These are phyloP conservation scores for Mallotus nudiflorus DNA, from an alignment of 345 rosid genomes.

Conservation along the genomic window DNA sequence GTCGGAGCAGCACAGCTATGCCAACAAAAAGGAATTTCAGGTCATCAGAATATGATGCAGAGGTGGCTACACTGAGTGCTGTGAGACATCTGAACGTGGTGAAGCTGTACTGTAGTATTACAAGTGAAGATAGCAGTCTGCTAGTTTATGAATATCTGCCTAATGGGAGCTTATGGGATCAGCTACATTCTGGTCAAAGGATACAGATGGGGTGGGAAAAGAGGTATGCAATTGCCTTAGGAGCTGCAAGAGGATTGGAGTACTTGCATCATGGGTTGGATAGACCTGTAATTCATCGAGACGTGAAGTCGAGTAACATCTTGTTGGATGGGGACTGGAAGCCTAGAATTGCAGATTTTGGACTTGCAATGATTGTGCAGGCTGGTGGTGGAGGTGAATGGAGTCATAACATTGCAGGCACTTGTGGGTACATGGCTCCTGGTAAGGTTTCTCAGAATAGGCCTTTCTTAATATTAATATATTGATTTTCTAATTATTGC, in stretches of 20 bases:
- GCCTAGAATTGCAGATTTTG: slow-evolving; percentile 87
- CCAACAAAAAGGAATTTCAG: slow-evolving; percentile 32
- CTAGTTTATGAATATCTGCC: slow-evolving; percentile 84
- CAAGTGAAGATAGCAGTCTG: slow-evolving; percentile 78
- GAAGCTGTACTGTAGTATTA: slow-evolving; percentile 79
- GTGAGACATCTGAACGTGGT: slow-evolving; percentile 88
- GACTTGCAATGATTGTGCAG: slow-evolving; percentile 74
- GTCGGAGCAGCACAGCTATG: slow-evolving; percentile 50
- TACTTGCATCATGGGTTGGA: slow-evolving; percentile 82
- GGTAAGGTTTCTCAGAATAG: slow-evolving; percentile 38
- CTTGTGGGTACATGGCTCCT: slow-evolving; percentile 91
- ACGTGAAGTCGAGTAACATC: slow-evolving; percentile 86
- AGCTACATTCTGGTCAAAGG: slow-evolving; percentile 56
- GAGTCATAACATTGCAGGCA: slow-evolving; percentile 60
- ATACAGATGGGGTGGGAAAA: slow-evolving; percentile 62
- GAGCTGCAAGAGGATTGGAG: slow-evolving; percentile 81
- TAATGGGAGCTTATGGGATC: slow-evolving; percentile 88
- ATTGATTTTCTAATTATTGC: too few relatives aligned
- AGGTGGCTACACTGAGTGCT: slow-evolving; percentile 67
- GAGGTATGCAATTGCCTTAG: slow-evolving; percentile 66
- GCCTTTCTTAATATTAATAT: too few relatives aligned
- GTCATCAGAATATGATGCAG: slow-evolving; percentile 58
- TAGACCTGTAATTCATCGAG: slow-evolving; percentile 75
- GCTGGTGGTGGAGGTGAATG: slow-evolving; percentile 49
- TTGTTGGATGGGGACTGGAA: slow-evolving; percentile 78